Conservation (phyloP, 805 yeast species). For the Starmerella floricola region DNA sequence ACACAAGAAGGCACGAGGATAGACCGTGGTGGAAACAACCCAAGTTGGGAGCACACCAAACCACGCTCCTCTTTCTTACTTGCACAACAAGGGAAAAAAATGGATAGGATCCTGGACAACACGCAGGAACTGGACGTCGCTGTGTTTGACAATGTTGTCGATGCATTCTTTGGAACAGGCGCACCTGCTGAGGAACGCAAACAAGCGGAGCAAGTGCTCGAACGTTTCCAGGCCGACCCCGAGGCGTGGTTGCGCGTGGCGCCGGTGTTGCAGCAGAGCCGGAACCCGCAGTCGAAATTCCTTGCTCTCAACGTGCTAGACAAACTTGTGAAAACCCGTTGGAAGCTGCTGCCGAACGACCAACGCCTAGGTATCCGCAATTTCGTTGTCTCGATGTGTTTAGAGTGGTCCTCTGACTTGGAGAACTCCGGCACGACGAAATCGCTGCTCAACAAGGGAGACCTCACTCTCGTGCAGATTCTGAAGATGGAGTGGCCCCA, state of each 20-base stretch:
- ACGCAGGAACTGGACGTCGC: conserved; percentile 68
- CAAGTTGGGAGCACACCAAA: not conserved
- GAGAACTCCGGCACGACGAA: conserved; percentile 55
- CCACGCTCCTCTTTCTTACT: conserved; percentile 2
- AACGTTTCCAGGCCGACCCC: conserved; percentile 74
- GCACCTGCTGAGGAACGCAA: conserved; percentile 36
- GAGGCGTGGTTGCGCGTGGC: conserved; percentile 95
- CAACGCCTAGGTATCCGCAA: conserved; percentile 90
- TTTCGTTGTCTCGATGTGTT: conserved; percentile 86
- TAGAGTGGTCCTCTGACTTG: conserved; percentile 79
- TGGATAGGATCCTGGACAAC: conserved; percentile 86
- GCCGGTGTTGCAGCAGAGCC: conserved; percentile 61
- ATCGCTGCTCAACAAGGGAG: conserved; percentile 82
- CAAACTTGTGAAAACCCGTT: conserved; percentile 75
- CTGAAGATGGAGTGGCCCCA: conserved; percentile 98
- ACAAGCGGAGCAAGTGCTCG: conserved; percentile 31
- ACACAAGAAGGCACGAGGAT: no score
- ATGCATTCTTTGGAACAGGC: conserved; percentile 69
- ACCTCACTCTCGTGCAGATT: conserved; percentile 83
- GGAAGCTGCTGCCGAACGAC: conserved; percentile 84
- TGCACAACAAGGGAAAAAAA: conserved; percentile 24
- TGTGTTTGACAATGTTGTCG: conserved; percentile 72
- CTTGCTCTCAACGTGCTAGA: conserved; percentile 85
- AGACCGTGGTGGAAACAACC: not conserved
- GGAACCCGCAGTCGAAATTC: conserved; percentile 78